Evolutionary conservation across 176 grass and related monocot species (phyloP), one percentile per base, ranked within the genome.

Genomic region (Ensete ventricosum): DNA sequence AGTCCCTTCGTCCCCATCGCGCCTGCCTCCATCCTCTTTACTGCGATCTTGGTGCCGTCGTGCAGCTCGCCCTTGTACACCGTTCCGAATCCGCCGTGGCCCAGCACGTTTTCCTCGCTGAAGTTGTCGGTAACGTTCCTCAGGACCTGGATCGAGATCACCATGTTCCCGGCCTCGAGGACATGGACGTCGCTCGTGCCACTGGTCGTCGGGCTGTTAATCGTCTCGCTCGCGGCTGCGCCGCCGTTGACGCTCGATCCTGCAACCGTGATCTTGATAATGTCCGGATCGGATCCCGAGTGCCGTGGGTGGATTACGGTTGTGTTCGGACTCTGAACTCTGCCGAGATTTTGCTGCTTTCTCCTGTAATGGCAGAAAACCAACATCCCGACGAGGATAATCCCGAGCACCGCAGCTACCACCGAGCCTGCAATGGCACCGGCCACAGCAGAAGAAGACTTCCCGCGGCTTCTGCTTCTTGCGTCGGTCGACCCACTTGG

Each of bases 51-150:
- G 3, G 70, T 72, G 17, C 70, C 70, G 21, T 72, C 70, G 21
- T 72, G 70, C n/a, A 72, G 27, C 9, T 53, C 70, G 10, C 70
- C 70, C 70, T 72, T 72, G 70, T 72, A 72, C 48, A 72, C 70
- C 1, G 70, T 72, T 24, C 70, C 70, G 21, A 72, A 72, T 72
- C 70, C 70, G 19, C 70, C 70, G 10, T 50, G 70, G 10, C 70
- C 70, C 20, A 72, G 10, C 13, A 72, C 70, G 12, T 72, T 72
- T 7, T 52, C 70, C 50, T 72, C 70, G 9, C 70, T 53, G 70
- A 72, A 72, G 23, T 72, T 72, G 70, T 72, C 53, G 70, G 70
- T 72, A 10, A 72, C 70, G 23, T 72, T 72, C 50, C 70, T 20
- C 8, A 72, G 70, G 70, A 72, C 70, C 34, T 72, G 70, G 48